Base-by-base conservation (phyloP, 2,329 filamentous ascomycete species). In the Botrytis hyacinthi region DNA sequence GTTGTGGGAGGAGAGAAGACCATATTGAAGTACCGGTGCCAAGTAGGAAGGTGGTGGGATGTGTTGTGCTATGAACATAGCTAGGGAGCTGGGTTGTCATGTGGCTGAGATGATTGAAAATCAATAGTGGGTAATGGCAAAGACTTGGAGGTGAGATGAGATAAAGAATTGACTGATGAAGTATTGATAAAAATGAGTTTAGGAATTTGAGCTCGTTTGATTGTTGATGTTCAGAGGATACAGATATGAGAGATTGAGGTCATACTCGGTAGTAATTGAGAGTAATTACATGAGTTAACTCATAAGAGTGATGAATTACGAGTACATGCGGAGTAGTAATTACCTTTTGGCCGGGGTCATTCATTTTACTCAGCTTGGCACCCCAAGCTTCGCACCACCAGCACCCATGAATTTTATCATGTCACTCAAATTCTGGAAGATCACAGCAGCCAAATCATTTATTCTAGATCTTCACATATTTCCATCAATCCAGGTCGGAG, bases 11-110 rank as follows among this genome's bases (percentile, higher is more conserved):
- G 48, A 72, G 62, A 4, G 37, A 26, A 9, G 29, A n/a, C 20
- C 32, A 72, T 4, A 68, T 46, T 35, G 62, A 37, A n/a, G 29
- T 42, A 2, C 70, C 70, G 62, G 70, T 72, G 37, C 70, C 62
- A 16, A 72, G 46, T 16, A 48, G 62, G 62, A 72, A 72, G 6
- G 70, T 46, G 4, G 61, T 72, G 37, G 70, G 61, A 20, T 68
- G 61, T 32, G 70, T 60, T 32, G 62, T 42, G 22, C 61, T 68
- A 12, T 32, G 51, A 26, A 22, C 7, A 26, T 68, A 68, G 16
- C 32, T 37, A 40, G 70, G 62, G 70, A 68, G 66, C 4, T 14
- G 51, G 48, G 48, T 42, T 32, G 66, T 44, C 66, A 68, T 57
- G 51, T 57, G 51, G 9, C 51, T 32, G n/a, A 18, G 12, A 61